A percentile compares a stretch with the other conserved stretches of the same genome.
Conservation (phyloP, 2,329 filamentous ascomycete species). For the Fusarium cyanostomum region DNA sequence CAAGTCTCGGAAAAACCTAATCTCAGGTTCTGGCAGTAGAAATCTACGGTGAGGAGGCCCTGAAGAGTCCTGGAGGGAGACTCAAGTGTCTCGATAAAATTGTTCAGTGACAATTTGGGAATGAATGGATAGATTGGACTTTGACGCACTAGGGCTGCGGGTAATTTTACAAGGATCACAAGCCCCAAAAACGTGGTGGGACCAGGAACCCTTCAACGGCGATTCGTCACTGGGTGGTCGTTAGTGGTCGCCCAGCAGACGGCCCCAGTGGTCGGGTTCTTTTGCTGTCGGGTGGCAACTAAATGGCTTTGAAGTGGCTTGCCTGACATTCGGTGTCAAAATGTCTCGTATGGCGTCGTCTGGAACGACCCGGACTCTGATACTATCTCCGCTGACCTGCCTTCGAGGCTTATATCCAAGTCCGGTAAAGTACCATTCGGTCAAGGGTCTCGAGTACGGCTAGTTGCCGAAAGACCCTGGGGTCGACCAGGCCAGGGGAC, state of each 20-base stretch:
- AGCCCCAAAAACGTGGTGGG: constrained; percentile 33
- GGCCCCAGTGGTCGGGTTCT: neutral
- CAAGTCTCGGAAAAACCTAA: neutral
- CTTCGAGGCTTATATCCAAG: constrained; percentile 4
- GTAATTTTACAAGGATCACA: constrained; percentile 20
- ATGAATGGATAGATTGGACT: neutral
- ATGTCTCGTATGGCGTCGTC: neutral
- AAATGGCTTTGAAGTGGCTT: constrained; percentile 8
- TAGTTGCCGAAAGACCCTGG: constrained; percentile 6
- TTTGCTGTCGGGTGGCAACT: neutral
- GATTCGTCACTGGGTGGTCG: constrained; percentile 30
- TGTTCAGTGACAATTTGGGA: neutral
- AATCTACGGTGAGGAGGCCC: constrained; percentile 6
- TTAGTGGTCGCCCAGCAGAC: constrained; percentile 19
- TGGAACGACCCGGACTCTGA: too few relatives aligned
- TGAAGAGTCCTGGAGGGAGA: neutral
- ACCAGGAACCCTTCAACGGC: constrained; percentile 18
- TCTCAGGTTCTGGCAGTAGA: neutral
- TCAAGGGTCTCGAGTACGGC: neutral
- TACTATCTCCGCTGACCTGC: neutral
- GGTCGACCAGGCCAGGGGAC: constrained; percentile 10
- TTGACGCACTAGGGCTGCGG: constrained; percentile 8
- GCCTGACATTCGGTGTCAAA: neutral
- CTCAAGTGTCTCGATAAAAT: neutral
- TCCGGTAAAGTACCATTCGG: constrained; percentile 16